Base-by-base conservation (phyloP, 495 filamentous ascomycete species). In the Penicillium parvum region DNA sequence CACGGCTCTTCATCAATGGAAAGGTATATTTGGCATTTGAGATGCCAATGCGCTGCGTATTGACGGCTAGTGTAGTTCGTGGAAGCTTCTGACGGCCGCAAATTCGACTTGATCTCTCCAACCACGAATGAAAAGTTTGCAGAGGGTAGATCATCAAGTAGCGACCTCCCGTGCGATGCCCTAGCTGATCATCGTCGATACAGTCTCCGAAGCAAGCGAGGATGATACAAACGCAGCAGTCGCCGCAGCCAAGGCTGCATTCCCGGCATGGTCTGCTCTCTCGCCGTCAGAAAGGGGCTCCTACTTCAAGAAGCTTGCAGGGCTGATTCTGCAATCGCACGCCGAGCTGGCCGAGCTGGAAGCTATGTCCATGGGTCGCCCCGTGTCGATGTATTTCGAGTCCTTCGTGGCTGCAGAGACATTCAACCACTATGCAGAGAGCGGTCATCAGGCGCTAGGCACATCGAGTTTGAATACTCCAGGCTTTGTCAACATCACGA, bases 401-500 rank as follows among this genome's bases (percentile, higher is more conserved):
- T 43, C 52, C 1, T 22, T 1, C 14, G 11, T 40, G 1, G 51
- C 53, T 1, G 51, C 47, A 14, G 37, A 55, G 1, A 33, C 23
- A 17, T 48, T 63, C 27, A 34, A 43, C 4, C 57, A 60, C 22
- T 65, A 53, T 28, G 49, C 58, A 0, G 52, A 58, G 20, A 37
- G 49, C 5, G 58, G 58, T 3, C 57, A 43, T 40, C 45, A 48
- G 7, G 53, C 32, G 3, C 48, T 57, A 7, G 61, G 61, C 7
- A 74, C 78, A 22, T 76, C 76, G 2, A 79, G 77, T 34, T 74
- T 79, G 54, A 78, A 80, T 50, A 76, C 77, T 12, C 76, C 76
- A 1, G 63, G 79, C 3, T 61, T 74, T 33, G 73, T 81, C 42
- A 75, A 75, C 18, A 69, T 64, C 36, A 58, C 59, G 1, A 10